Evolutionary conservation across 108 stramenopile genomes (phyloP), one percentile per base, ranked within the genome.

Genomic region (Mediolabrus comicus): DNA sequence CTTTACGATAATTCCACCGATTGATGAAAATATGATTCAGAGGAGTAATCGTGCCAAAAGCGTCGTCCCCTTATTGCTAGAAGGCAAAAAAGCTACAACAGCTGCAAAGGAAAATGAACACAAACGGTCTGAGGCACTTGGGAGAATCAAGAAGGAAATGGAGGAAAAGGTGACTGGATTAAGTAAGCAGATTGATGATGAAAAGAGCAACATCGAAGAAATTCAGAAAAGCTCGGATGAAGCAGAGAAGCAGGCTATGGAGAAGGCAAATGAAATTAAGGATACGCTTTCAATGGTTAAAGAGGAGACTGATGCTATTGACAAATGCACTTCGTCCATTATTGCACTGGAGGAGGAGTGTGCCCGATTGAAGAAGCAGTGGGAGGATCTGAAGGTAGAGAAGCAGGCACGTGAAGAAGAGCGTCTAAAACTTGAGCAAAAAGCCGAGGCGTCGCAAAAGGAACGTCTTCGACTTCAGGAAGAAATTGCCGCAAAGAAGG

Each of bases 331-430:
- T 11, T 46, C 62, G 10, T 38, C 61, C 16, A 76, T 76, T 10
- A 39, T 34, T 8, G 38, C 62, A 14, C 49, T 76, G 31, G 75
- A 76, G 55, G 67, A 76, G 30, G 75, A 76, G 58, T 69, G 67
- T 32, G 67, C 75, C 5, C 38, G 62, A 10, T 55, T 76, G 6
- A 69, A 69, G 53, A 56, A 63, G 49, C 58, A 76, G 55, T 76
- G 75, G 67, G 68, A 69, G 58, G 65, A 69, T 29, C 55, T 76
- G 28, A 76, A 76, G 54, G 34, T 76, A 4, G 67, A 76, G 22
- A 60, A 61, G 26, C 43, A 69, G 33, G 67, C 51, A 4, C 36
- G 67, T 1, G 52, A 69, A 43, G 67, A 69, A 27, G 68, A 69
- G 35, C 69, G 69, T 14, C 16, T 31, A 2, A 30, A 64, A 53